Evolutionary conservation across 1,284 basidiomycete genomes (phyloP).

Genomic region (Cryptococcus sp.): DNA sequence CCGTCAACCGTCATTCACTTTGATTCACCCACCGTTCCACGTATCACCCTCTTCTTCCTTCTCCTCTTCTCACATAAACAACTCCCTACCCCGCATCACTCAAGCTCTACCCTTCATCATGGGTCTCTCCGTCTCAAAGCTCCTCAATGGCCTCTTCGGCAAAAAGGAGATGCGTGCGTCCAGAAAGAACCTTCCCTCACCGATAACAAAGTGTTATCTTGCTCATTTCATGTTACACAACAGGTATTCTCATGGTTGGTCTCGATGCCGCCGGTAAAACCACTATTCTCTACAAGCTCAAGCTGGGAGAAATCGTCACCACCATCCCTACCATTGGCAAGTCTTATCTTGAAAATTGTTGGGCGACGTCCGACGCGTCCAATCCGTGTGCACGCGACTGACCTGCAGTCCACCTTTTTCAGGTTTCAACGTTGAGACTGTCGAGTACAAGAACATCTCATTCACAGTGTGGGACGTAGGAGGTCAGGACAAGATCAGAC

Average conservation of each 20-base stretch:
- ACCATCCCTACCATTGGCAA: slow-evolving; percentile 98
- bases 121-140: slow-evolving; percentile 81
- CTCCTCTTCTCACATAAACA: neutral
- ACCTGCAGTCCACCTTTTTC: neutral
- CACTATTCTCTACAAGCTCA: slow-evolving; percentile 96
- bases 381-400: slow-evolving; percentile 17
- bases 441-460: slow-evolving; percentile 89
- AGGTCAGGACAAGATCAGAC: slow-evolving; percentile 83
- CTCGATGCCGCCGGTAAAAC: slow-evolving; percentile 97
- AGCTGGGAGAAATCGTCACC: slow-evolving; percentile 98
- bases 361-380: slow-evolving; percentile 1
- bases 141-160: slow-evolving; percentile 87
- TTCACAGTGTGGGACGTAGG: slow-evolving; percentile 91
- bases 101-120: slow-evolving; percentile 55
- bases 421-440: slow-evolving; percentile 98
- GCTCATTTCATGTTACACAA: slow-evolving; percentile 3
- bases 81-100: slow-evolving; percentile 9
- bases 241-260: slow-evolving; percentile 73
- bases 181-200: slow-evolving; percentile 3
- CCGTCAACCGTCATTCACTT: slow-evolving; percentile 5
- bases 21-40: neutral
- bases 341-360: slow-evolving; percentile 43
- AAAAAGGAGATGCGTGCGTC: slow-evolving; percentile 99
- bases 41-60: slow-evolving; percentile 2
- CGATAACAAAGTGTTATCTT: neutral